phyloP scores from a whole-genome alignment of 768 basidiomycete species.

The Lentinus brumalis region DNA sequence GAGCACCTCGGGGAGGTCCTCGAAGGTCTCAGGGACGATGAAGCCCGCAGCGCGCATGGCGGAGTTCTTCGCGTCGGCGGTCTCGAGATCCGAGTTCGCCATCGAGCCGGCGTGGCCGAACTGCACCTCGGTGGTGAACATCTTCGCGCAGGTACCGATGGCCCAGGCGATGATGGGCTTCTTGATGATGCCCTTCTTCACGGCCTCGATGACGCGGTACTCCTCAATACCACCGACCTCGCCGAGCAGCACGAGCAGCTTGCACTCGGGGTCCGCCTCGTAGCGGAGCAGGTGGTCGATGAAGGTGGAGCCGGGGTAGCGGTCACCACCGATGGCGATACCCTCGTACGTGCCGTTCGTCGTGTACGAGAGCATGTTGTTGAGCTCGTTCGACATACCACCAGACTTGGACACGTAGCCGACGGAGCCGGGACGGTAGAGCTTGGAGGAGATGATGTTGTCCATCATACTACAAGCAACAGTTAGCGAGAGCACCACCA shows the following conservation, averaged over 20 bases:
- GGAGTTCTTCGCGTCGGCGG: constrained; percentile 96
- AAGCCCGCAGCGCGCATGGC: constrained; percentile 96
- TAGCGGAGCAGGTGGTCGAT: constrained; percentile 98
- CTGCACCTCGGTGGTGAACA: constrained; percentile 99
- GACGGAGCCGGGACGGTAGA: constrained; percentile 96
- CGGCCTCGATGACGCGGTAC: constrained; percentile 98
- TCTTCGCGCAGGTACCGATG: constrained; percentile 99
- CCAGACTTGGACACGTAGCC: constrained; percentile 99
- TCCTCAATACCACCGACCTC: constrained; percentile 99
- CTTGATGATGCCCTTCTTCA: constrained; percentile 89
- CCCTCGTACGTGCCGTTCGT: constrained; percentile 99
- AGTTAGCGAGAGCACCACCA: background rate
- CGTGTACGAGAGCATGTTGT: constrained; percentile 96
- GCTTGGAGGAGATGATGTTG: constrained; percentile 98
- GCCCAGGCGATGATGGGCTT: constrained; percentile 99
- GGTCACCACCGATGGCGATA: constrained; percentile 99
- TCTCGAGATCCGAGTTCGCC: constrained; percentile 97
- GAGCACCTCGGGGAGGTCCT: constrained; percentile 87
- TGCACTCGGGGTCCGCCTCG: constrained; percentile 95
- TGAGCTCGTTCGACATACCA: constrained; percentile 99
- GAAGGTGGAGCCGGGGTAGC: constrained; percentile 98
- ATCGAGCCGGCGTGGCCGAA: constrained; percentile 98
- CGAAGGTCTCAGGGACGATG: constrained; percentile 96
- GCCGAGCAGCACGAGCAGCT: constrained; percentile 98
- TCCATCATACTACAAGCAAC: constrained; percentile 86